Percentiles rank a stretch among this genome's conserved stretches.
These are phyloP conservation scores for Candida andamanensis DNA, from an alignment of 805 yeast genomes.

Conservation along the genomic window DNA sequence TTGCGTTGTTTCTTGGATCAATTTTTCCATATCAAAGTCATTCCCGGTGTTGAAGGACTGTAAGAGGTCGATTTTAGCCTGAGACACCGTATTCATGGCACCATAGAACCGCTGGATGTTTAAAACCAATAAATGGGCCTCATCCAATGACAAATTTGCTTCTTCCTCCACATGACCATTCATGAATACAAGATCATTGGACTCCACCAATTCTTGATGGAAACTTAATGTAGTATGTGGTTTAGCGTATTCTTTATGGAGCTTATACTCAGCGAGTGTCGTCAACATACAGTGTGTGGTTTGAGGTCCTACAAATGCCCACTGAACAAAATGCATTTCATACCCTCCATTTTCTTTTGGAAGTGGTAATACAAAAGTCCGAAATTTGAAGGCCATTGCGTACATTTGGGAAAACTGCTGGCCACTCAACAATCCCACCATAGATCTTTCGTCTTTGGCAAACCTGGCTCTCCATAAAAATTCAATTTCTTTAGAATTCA, in stretches of 20 bases:
- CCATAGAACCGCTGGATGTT: slow-evolving; percentile 83
- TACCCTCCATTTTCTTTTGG: slow-evolving; percentile 57
- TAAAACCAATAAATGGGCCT: slow-evolving; percentile 71
- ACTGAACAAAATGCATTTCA: slow-evolving; percentile 90
- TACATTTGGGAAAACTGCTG: slow-evolving; percentile 60
- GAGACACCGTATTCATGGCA: slow-evolving; percentile 41
- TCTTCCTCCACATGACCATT: slow-evolving; percentile 79
- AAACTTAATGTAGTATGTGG: slow-evolving; percentile 91
- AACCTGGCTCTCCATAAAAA: slow-evolving; percentile 88
- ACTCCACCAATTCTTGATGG: slow-evolving; percentile 67
- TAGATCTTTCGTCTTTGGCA: slow-evolving; percentile 48
- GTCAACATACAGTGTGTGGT: slow-evolving; percentile 90
- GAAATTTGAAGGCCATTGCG: slow-evolving; percentile 64
- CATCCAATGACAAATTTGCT: slow-evolving; percentile 58
- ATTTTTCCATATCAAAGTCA: slow-evolving; percentile 57
- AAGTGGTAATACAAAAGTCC: slow-evolving; percentile 84
- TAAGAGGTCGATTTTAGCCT: slow-evolving; percentile 53
- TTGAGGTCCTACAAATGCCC: slow-evolving; percentile 81
- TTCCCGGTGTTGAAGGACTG: slow-evolving; percentile 68
- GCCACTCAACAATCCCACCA: slow-evolving; percentile 61
- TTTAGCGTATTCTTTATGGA: slow-evolving; percentile 86
- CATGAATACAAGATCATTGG: slow-evolving; percentile 70
- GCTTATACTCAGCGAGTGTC: slow-evolving; percentile 83
- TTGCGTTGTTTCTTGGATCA: slow-evolving; percentile 71
- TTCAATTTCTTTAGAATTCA: slow-evolving; percentile 63